Conservation (phyloP, 2,329 filamentous ascomycete species). For the Elsinoe necatrix region DNA sequence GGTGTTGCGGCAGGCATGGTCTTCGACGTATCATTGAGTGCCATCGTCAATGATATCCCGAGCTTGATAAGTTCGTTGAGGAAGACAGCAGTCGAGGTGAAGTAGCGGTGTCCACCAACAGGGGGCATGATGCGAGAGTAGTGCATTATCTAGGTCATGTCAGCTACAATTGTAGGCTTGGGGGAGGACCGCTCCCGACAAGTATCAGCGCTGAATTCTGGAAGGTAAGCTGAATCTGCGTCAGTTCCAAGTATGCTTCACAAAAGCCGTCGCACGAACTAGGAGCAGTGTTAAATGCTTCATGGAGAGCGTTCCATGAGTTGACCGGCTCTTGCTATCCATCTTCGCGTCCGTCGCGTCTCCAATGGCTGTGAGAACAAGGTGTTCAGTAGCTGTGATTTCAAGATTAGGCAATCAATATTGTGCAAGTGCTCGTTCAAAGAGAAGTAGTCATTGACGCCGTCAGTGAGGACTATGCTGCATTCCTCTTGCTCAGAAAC, state of each 20-base stretch:
- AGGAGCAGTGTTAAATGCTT: conserved; percentile 61
- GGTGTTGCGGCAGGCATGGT: conserved; percentile 70
- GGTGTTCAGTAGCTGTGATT: not conserved
- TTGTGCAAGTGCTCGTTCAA: not conserved
- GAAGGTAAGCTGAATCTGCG: conserved; percentile 56
- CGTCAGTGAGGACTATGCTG: not conserved
- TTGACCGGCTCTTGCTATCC: conserved; percentile 22
- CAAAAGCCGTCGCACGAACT: conserved; percentile 38
- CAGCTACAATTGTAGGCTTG: not conserved
- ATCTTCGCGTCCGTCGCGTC: conserved; percentile 3
- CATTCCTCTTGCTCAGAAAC: not conserved
- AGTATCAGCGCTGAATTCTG: conserved; percentile 74
- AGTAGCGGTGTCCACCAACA: conserved; percentile 74
- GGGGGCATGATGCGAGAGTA: conserved; percentile 93
- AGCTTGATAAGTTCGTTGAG: conserved; percentile 90
- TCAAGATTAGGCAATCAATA: not conserved
- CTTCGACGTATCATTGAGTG: conserved; percentile 76
- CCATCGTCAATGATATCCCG: conserved; percentile 73
- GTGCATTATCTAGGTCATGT: conserved; percentile 66
- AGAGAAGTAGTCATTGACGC: not conserved
- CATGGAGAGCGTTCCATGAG: conserved; percentile 50
- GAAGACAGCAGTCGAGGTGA: conserved; percentile 88
- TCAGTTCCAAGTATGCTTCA: not conserved
- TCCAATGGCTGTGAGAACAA: not conserved
- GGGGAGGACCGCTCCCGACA: conserved; percentile 34